Conservation (phyloP, 305 asterid species). For the Solanum hybrid region DNA sequence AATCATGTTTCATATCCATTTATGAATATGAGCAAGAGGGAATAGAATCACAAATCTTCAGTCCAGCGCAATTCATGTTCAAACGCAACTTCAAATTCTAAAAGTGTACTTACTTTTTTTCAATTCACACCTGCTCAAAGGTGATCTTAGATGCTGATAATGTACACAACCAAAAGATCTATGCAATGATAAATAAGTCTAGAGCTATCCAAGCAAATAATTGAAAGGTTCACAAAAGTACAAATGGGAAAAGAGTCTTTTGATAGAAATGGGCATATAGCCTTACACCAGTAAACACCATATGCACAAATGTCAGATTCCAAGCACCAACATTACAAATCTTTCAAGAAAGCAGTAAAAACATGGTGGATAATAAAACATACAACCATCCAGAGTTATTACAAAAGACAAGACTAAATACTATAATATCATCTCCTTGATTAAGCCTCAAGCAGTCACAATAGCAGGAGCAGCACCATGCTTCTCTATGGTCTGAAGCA, state of each 20-base stretch:
- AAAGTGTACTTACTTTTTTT: neutral
- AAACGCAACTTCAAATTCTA: neutral
- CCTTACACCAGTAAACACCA: neutral
- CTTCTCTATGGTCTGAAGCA: slow-evolving; percentile 14
- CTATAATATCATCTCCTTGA: neutral
- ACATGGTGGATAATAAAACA: neutral
- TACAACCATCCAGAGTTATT: neutral
- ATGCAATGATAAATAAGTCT: neutral
- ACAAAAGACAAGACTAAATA: neutral
- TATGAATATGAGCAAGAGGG: neutral
- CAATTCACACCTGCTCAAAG: neutral
- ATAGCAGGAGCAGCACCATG: slow-evolving; percentile 21
- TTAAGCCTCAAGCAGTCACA: slow-evolving; percentile 3
- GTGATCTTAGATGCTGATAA: neutral
- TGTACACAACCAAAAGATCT: neutral
- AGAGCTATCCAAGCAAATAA: neutral
- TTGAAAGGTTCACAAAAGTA: neutral
- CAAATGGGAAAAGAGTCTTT: neutral
- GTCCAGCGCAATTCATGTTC: neutral
- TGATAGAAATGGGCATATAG: neutral
- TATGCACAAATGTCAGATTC: neutral
- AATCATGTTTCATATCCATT: neutral
- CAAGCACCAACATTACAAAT: neutral
- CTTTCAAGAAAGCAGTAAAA: neutral
- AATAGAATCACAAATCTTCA: neutral